Evolutionary conservation across 2,329 filamentous ascomycete species (phyloP).

Genomic region (Pseudodiploospora longispora): DNA sequence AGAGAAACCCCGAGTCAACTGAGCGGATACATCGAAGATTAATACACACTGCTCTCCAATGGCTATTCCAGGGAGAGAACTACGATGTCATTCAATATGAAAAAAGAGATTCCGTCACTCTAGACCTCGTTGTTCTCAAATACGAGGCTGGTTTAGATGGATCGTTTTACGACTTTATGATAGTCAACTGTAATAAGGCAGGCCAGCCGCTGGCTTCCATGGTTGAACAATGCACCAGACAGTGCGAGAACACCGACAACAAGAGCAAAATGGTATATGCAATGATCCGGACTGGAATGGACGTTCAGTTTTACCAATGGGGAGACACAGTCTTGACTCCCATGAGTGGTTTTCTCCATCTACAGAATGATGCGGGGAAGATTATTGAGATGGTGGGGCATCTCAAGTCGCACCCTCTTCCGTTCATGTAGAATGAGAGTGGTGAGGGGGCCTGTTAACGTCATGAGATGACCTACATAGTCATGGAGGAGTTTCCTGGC

Average conservation of each 20-base stretch:
- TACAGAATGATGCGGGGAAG: not conserved
- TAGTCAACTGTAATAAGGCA: conserved; percentile 2
- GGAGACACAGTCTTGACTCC: not conserved
- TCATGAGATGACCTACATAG: too few species aligned
- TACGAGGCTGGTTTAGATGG: not conserved
- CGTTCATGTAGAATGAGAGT: not conserved
- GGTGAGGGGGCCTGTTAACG: not conserved
- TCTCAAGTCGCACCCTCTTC: not conserved
- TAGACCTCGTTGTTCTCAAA: conserved; percentile 1
- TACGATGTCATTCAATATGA: conserved; percentile 1
- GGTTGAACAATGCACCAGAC: not conserved
- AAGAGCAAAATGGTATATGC: not conserved
- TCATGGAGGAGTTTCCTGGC: too few species aligned
- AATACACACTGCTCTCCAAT: not conserved
- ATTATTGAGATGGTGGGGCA: not conserved
- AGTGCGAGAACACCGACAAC: not conserved
- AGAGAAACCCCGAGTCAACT: not conserved
- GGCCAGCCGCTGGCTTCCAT: not conserved
- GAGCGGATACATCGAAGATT: not conserved
- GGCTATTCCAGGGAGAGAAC: not conserved
- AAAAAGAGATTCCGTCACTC: not conserved
- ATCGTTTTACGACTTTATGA: not conserved
- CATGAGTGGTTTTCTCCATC: not conserved
- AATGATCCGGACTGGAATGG: not conserved
- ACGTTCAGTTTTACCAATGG: not conserved